These are phyloP conservation scores for Cyphellophora europaea DNA, from an alignment of 2,329 filamentous ascomycete species.

Conservation along the genomic window DNA sequence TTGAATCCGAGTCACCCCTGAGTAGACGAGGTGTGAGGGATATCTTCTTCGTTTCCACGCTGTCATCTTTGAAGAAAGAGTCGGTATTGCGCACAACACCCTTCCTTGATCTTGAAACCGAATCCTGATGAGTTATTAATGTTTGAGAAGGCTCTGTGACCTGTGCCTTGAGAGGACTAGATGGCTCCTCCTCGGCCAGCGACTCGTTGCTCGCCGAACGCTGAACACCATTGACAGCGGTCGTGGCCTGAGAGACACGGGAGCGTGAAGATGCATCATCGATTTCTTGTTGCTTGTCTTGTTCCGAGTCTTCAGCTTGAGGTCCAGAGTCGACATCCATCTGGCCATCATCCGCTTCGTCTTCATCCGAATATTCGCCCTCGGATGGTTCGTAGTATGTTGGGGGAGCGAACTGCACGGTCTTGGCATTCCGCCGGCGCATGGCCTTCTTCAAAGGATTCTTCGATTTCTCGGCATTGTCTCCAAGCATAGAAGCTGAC, in stretches of 20 bases:
- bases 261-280: slow-evolving; percentile 28
- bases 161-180: slow-evolving; percentile 18
- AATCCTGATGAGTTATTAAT: slow-evolving; percentile 25
- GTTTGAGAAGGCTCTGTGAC: slow-evolving; percentile 21
- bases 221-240: slow-evolving; percentile 18
- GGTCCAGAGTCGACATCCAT: slow-evolving; percentile 15
- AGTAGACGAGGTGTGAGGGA: slow-evolving; percentile 88
- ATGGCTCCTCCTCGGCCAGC: slow-evolving; percentile 18
- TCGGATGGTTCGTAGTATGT: slow-evolving; percentile 86
- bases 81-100: slow-evolving; percentile 85
- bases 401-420: slow-evolving; percentile 72
- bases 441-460: slow-evolving; percentile 78
- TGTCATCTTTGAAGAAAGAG: slow-evolving; percentile 96
- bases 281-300: slow-evolving; percentile 21
- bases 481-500: slow-evolving; percentile 61
- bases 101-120: slow-evolving; percentile 61
- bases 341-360: slow-evolving; percentile 43
- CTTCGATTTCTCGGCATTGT: slow-evolving; percentile 69
- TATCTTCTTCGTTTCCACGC: slow-evolving; percentile 91
- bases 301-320: slow-evolving; percentile 38
- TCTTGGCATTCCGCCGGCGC: slow-evolving; percentile 72
- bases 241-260: slow-evolving; percentile 28
- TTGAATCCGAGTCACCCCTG: slow-evolving; percentile 74
- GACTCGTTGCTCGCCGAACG: slow-evolving; percentile 14
- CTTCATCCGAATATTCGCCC: slow-evolving; percentile 72